These are phyloP conservation scores for Aspergillus caelatus DNA, from an alignment of 2,329 filamentous ascomycete genomes.

Conservation along the genomic window DNA sequence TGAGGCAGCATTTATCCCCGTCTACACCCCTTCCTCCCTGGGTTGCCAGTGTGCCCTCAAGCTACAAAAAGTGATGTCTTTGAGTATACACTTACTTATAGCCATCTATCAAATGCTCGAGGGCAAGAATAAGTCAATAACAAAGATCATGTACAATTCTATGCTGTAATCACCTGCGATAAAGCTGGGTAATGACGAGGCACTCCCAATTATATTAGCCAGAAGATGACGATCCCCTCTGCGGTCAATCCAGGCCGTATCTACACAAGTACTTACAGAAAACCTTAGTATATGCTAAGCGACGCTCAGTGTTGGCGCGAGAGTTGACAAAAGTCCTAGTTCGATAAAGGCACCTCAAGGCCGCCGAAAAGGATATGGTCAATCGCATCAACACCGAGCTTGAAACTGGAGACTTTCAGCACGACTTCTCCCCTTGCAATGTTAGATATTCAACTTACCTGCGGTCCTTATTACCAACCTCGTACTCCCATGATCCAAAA, in stretches of 20 bases:
- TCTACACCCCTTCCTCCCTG: background rate
- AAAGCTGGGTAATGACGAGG: background rate
- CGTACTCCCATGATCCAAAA: background rate
- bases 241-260: background rate
- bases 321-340: background rate
- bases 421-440: background rate
- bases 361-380: background rate
- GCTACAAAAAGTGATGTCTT: no score
- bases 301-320: background rate
- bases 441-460: background rate
- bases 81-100: no score
- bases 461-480: background rate
- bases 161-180: background rate
- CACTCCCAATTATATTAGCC: background rate
- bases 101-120: no score
- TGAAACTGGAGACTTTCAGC: background rate
- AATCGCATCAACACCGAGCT: background rate
- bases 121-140: no score
- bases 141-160: background rate
- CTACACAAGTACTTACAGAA: background rate
- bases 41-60: no score
- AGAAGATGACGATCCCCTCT: background rate
- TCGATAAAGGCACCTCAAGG: background rate
- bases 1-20: background rate
- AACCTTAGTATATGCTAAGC: background rate